phyloP scores from a whole-genome alignment of 768 basidiomycete genomes.

The Leccinum olivaceopallidum region DNA sequence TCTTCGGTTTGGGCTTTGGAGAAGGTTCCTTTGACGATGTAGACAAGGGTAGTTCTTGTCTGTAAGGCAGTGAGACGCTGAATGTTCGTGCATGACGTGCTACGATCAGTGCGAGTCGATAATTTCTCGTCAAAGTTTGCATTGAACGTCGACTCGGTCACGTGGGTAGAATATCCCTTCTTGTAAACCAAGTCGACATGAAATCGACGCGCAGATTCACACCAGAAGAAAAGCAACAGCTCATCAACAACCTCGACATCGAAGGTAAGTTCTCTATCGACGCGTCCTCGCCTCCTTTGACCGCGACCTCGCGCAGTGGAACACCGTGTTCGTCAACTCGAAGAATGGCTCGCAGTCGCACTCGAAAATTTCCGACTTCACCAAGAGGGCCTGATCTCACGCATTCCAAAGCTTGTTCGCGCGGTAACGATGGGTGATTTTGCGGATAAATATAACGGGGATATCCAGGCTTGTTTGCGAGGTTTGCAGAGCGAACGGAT shows the following conservation, averaged over 20 bases:
- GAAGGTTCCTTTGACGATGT: not conserved
- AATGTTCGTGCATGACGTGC: constrained; percentile 15
- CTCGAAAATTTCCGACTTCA: constrained; percentile 75
- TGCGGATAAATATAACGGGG: constrained; percentile 74
- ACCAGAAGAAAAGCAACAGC: constrained; percentile 71
- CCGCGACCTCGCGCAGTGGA: constrained; percentile 47
- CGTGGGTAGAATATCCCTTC: not conserved
- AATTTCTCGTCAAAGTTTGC: constrained; percentile 10
- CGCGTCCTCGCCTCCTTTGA: not conserved
- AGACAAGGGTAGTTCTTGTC: constrained; percentile 1
- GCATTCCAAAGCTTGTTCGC: constrained; percentile 75
- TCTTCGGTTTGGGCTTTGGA: constrained; percentile 3
- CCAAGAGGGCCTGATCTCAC: constrained; percentile 71
- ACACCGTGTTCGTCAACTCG: constrained; percentile 72
- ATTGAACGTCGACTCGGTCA: constrained; percentile 1
- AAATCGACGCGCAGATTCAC: constrained; percentile 42
- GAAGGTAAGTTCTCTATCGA: constrained; percentile 52
- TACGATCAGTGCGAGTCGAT: constrained; percentile 14
- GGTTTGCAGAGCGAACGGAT: constrained; percentile 68
- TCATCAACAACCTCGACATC: constrained; percentile 75
- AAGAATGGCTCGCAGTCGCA: constrained; percentile 71
- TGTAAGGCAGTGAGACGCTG: constrained; percentile 1
- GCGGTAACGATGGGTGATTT: constrained; percentile 76
- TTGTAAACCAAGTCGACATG: constrained; percentile 16
- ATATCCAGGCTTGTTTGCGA: constrained; percentile 68